A percentile compares a stretch with the other conserved stretches of the same genome.
These are phyloP conservation scores for Penicillium pulvis DNA, from an alignment of 495 filamentous ascomycete species.

Conservation along the genomic window DNA sequence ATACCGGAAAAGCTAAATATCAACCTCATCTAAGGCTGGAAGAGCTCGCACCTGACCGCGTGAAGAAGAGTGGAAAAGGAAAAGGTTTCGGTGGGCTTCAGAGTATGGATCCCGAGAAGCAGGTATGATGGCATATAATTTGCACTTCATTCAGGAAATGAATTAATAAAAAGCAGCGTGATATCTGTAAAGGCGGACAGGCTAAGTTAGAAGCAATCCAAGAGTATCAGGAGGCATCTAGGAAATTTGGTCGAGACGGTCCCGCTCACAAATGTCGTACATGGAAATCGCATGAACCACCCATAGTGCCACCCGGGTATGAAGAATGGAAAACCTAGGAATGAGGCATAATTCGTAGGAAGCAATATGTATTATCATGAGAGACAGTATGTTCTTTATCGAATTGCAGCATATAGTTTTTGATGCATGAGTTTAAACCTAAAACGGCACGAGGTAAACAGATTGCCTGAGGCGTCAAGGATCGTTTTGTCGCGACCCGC, in stretches of 20 bases:
- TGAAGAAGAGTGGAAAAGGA: constrained; percentile 40
- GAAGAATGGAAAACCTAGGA: constrained; percentile 28
- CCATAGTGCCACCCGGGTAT: constrained; percentile 26
- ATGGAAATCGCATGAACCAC: constrained; percentile 18
- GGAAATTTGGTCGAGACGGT: constrained; percentile 6
- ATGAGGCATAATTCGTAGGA: neutral
- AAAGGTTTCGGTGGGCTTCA: constrained; percentile 31
- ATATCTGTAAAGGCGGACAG: constrained; percentile 56
- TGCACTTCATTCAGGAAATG: neutral
- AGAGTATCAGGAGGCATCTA: constrained; percentile 11
- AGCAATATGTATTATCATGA: no score
- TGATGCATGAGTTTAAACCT: constrained; percentile 3
- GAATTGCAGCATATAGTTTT: no score
- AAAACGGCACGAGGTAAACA: constrained; percentile 33
- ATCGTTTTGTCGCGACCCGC: constrained; percentile 10
- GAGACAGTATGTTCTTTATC: no score
- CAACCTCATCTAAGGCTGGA: neutral
- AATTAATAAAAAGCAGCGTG: constrained; percentile 27
- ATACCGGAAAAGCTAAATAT: neutral
- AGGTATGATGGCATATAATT: constrained; percentile 34
- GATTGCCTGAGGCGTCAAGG: constrained; percentile 18
- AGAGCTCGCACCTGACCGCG: constrained; percentile 33
- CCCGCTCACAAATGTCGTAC: constrained; percentile 1
- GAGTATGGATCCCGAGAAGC: constrained; percentile 47
- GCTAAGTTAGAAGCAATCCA: constrained; percentile 26